phyloP scores from a whole-genome alignment of 73 alveolate genomes.

The Symbiodinium pilosum region DNA sequence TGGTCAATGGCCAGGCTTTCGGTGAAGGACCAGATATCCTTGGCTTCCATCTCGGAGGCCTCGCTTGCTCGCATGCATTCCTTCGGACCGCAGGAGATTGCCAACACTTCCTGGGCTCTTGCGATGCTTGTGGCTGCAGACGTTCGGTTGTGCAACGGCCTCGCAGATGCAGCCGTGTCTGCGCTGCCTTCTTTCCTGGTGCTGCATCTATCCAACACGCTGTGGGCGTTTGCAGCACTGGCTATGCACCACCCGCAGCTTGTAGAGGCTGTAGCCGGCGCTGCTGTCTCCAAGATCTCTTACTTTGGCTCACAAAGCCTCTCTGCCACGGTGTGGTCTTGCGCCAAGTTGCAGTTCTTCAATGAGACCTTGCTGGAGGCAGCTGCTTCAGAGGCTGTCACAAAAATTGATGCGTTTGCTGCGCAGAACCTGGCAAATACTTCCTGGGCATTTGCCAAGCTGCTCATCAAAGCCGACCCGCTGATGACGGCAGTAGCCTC shows the following conservation, averaged over 20 bases:
- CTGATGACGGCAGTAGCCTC: conserved; percentile 58
- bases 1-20: conserved; percentile 58
- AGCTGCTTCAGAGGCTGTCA: not conserved
- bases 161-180: conserved; percentile 33
- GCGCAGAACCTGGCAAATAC: conserved; percentile 87
- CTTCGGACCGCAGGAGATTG: conserved; percentile 72
- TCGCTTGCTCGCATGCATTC: conserved; percentile 31
- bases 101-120: conserved; percentile 73
- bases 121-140: conserved; percentile 64
- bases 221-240: conserved; percentile 76
- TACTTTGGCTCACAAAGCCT: conserved; percentile 64
- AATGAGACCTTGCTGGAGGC: not conserved
- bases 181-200: conserved; percentile 53
- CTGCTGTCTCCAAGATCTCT: conserved; percentile 27
- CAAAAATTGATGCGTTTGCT: conserved; percentile 59
- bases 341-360: not conserved
- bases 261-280: conserved; percentile 27
- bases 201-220: conserved; percentile 65
- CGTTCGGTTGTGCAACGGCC: not conserved
- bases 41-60: conserved; percentile 22
- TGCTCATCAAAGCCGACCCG: conserved; percentile 54
- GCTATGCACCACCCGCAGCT: not conserved
- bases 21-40: not conserved
- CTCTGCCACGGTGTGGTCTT: conserved; percentile 86
- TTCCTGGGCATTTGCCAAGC: conserved; percentile 36